Conservation (phyloP, 345 rosid genomes). For the Gossypium turneri region DNA sequence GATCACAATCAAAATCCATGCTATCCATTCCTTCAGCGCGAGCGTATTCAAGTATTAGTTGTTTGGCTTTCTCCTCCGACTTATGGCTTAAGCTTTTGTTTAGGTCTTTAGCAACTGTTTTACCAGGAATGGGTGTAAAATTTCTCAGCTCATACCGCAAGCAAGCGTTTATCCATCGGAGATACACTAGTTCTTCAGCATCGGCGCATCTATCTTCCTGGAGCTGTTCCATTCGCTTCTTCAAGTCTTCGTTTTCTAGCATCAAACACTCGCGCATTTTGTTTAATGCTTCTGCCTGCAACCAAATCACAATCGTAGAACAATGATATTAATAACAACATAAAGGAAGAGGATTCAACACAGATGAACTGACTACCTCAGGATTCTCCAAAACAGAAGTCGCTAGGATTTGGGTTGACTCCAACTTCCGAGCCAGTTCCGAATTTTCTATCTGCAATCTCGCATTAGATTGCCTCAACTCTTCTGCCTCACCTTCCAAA, state of each 20-base stretch:
- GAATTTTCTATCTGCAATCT: conserved; percentile 57
- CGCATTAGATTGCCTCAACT: conserved; percentile 51
- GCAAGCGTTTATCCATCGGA: conserved; percentile 89
- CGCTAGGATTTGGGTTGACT: conserved; percentile 54
- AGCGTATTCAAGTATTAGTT: conserved; percentile 72
- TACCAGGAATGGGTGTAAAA: conserved; percentile 57
- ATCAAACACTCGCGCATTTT: conserved; percentile 35
- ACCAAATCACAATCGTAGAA: conserved; percentile 3
- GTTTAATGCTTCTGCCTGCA: conserved; percentile 56
- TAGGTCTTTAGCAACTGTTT: conserved; percentile 78
- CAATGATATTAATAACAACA: neutral
- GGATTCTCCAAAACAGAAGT: conserved; percentile 56
- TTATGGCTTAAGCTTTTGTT: conserved; percentile 66
- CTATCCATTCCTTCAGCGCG: conserved; percentile 37
- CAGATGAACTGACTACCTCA: conserved; percentile 34
- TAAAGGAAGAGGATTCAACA: neutral
- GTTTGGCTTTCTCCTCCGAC: conserved; percentile 79
- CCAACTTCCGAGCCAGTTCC: conserved; percentile 52
- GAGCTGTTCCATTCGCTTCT: conserved; percentile 57
- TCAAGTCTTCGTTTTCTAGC: conserved; percentile 55
- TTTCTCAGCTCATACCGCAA: conserved; percentile 80
- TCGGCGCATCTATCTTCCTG: conserved; percentile 65
- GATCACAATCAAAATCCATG: conserved; percentile 48
- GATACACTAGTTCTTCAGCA: conserved; percentile 74
- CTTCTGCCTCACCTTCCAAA: conserved; percentile 61